These are phyloP conservation scores for Tillandsia leiboldiana DNA, from an alignment of 176 grass and related monocot species.

Conservation along the genomic window DNA sequence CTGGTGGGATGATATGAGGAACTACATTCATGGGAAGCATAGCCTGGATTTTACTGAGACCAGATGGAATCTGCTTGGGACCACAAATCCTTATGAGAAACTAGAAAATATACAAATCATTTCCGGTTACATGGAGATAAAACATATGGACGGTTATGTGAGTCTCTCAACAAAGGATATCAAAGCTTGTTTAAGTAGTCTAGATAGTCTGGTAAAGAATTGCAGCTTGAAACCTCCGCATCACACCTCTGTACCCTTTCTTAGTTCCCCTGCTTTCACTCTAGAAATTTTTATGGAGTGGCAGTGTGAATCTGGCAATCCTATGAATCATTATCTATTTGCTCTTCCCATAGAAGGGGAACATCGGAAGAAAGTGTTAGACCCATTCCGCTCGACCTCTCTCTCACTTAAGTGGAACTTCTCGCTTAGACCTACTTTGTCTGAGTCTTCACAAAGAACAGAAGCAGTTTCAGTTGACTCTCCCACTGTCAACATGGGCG, in stretches of 20 bases:
- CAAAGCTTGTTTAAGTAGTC: conserved; percentile 53
- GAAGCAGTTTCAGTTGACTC: conserved; percentile 27
- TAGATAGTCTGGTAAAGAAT: conserved; percentile 68
- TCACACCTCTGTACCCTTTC: conserved; percentile 56
- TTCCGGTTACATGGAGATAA: conserved; percentile 66
- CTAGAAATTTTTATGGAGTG: conserved; percentile 86
- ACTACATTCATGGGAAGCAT: conserved; percentile 85
- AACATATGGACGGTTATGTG: conserved; percentile 75
- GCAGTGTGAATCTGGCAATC: conserved; percentile 84
- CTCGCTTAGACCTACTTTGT: conserved; percentile 58
- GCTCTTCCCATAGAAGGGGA: conserved; percentile 78
- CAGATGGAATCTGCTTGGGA: conserved; percentile 68
- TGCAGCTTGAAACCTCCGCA: conserved; percentile 54
- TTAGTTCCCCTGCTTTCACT: conserved; percentile 57
- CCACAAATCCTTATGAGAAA: conserved; percentile 76
- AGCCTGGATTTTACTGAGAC: conserved; percentile 56
- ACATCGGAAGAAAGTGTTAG: conserved; percentile 62
- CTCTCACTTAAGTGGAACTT: conserved; percentile 91
- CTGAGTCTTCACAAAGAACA: conserved; percentile 27
- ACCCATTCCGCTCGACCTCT: conserved; percentile 91
- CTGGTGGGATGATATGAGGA: conserved; percentile 99
- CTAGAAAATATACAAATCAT: conserved; percentile 56
- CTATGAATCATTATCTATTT: conserved; percentile 84
- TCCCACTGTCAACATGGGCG: conserved; percentile 61
- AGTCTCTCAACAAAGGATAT: conserved; percentile 52